phyloP scores from a whole-genome alignment of 2,329 filamentous ascomycete species.

The Monilinia fructicola region DNA sequence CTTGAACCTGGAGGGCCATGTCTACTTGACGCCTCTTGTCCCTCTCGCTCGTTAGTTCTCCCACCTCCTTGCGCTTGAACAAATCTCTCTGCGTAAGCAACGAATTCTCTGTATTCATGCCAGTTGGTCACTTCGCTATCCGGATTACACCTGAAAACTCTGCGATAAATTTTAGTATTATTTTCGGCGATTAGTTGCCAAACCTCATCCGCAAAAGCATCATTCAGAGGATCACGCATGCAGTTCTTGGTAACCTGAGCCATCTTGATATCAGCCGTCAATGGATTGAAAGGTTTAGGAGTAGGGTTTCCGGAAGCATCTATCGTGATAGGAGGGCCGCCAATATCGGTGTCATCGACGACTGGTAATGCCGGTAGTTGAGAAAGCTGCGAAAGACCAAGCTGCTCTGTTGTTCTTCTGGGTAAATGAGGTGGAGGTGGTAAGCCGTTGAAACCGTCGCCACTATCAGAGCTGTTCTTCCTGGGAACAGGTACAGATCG shows the following conservation, averaged over 20 bases:
- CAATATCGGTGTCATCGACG: constrained; percentile 78
- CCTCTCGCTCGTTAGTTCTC: constrained; percentile 39
- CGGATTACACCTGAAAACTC: constrained; percentile 95
- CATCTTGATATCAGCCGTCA: constrained; percentile 67
- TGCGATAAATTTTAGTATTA: constrained; percentile 91
- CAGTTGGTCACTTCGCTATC: constrained; percentile 92
- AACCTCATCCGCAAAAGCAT: constrained; percentile 79
- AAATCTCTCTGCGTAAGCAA: constrained; percentile 75
- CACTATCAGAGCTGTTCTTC: constrained; percentile 29
- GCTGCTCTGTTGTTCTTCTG: constrained; percentile 62
- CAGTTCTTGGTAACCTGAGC: constrained; percentile 83
- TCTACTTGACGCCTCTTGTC: constrained; percentile 37
- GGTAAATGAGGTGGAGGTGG: constrained; percentile 59
- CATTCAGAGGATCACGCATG: constrained; percentile 85
- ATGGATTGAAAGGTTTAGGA: constrained; percentile 49
- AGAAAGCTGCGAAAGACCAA: constrained; percentile 66
- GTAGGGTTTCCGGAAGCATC: constrained; percentile 53
- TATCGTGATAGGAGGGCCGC: constrained; percentile 64
- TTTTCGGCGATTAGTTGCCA: constrained; percentile 89
- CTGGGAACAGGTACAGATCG: constrained; percentile 29
- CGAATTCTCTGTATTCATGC: constrained; percentile 68
- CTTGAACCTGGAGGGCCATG: constrained; percentile 38
- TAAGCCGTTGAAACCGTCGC: constrained; percentile 49
- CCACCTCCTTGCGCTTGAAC: constrained; percentile 44
- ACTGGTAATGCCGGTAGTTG: constrained; percentile 70